Percentiles rank a stretch among this genome's conserved stretches.
These are phyloP conservation scores for Paraphoma chrysanthemicola DNA, from an alignment of 2,329 filamentous ascomycete genomes.

Conservation along the genomic window DNA sequence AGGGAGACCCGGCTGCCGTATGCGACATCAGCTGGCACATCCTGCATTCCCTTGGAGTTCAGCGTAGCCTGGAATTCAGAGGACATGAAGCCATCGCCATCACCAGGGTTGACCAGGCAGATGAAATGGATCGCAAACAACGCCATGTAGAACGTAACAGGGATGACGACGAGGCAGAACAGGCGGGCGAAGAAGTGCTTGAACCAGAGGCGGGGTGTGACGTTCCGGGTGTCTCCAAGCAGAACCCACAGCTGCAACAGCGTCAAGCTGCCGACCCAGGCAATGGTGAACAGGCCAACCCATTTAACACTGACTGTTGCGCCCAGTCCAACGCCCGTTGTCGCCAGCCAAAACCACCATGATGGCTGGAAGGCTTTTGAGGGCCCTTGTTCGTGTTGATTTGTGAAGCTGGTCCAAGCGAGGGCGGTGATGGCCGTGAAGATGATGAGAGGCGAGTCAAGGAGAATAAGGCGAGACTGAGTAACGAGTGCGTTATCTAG, in stretches of 20 bases:
- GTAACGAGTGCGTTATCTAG: constrained; percentile 94
- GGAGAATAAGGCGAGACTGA: constrained; percentile 91
- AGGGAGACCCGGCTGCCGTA: constrained; percentile 86
- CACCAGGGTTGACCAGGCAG: constrained; percentile 91
- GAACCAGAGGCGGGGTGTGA: constrained; percentile 83
- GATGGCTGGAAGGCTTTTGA: constrained; percentile 83
- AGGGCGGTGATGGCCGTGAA: constrained; percentile 92
- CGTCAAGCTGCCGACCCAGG: constrained; percentile 94
- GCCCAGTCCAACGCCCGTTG: constrained; percentile 86
- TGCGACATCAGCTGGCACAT: constrained; percentile 89
- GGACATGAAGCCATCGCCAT: constrained; percentile 99
- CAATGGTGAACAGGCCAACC: constrained; percentile 98
- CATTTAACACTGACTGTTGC: constrained; percentile 96
- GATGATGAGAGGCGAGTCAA: constrained; percentile 92
- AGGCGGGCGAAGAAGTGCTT: constrained; percentile 93
- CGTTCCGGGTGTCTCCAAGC: constrained; percentile 85
- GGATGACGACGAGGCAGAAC: constrained; percentile 92
- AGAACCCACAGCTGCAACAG: constrained; percentile 93
- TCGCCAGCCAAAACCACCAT: constrained; percentile 98
- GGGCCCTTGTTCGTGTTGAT: constrained; percentile 94
- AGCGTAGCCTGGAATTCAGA: constrained; percentile 98
- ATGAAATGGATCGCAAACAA: constrained; percentile 98
- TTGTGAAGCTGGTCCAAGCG: constrained; percentile 90
- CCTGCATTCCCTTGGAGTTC: constrained; percentile 95
- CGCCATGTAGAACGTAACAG: constrained; percentile 86